phyloP scores from a whole-genome alignment of 2,329 filamentous ascomycete species.

The Ophiostoma montium region DNA sequence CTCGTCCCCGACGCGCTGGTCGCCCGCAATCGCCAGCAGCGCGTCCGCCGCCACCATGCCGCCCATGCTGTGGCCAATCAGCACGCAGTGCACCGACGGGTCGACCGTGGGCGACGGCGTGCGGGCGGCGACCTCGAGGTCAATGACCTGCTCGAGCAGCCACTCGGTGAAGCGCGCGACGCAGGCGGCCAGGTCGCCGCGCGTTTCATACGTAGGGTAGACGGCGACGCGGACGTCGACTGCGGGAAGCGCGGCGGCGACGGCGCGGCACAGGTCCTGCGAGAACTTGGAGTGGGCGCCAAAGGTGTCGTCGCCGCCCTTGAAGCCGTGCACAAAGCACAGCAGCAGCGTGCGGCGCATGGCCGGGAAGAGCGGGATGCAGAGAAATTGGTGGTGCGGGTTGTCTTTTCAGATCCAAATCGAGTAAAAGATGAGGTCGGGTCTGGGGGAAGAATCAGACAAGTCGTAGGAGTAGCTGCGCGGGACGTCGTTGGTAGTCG shows the following conservation, averaged over 20 bases:
- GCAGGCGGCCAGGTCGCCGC: conserved; percentile 58
- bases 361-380: neutral
- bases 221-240: conserved; percentile 52
- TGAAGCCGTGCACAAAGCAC: conserved; percentile 82
- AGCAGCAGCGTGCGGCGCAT: conserved; percentile 70
- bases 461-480: no score
- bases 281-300: conserved; percentile 51
- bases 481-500: no score
- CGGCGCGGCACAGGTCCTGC: conserved; percentile 50
- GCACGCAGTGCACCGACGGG: conserved; percentile 66
- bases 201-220: conserved; percentile 75
- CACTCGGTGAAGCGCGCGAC: conserved; percentile 64
- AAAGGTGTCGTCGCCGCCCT: conserved; percentile 72
- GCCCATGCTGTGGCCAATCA: conserved; percentile 81
- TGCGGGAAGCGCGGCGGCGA: conserved; percentile 53
- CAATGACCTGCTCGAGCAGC: conserved; percentile 86
- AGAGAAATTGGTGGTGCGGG: neutral
- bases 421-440: no score
- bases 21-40: conserved; percentile 53
- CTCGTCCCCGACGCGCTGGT: conserved; percentile 33
- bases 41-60: conserved; percentile 91
- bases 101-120: conserved; percentile 77
- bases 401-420: no score
- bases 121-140: conserved; percentile 71
- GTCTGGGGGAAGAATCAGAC: no score